Evolutionary conservation across 208 protist species (phyloP), one percentile per base, ranked within the genome.

Genomic region (Acanthamoeba comandoni): DNA sequence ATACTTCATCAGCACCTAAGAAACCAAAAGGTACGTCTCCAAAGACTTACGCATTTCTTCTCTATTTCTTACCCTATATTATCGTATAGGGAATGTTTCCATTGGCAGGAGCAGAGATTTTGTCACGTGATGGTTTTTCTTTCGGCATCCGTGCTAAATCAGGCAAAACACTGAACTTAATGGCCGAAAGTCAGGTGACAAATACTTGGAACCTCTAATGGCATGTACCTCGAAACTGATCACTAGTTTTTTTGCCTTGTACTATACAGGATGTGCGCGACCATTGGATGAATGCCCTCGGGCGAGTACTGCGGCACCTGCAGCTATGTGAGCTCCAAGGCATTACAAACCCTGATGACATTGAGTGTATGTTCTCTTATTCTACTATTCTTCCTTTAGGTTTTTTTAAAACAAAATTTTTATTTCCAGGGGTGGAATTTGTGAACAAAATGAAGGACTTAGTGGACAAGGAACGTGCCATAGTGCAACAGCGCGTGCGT

Each of bases 1-100:
- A 85, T 31, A 4, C n/a, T 85, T 31, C 52, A 85, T 31, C 55
- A 85, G n/a, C 75, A 85, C n/a, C 75, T 51, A 24, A 26, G 75
- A 26, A 57, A 85, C 31, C 75, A 65, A 64, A 85, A 85, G 51
- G 75, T 85, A 48, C 67, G 11, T 13, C 60, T 39, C 60, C 60
- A 13, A 24, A 31, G 26, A 43, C 70, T 79, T 22, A n/a, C 31
- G 22, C 70, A n/a, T 22, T 49, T 49, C 52, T 39, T 39, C 26
- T 49, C 26, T 79, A 35, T 79, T 29, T 52, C 22, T 39, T 69
- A 39, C 24, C 8, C 2, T 22, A 39, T 69, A 9, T 69, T 0
- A 43, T 53, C 8, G n/a, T 7, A 77, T 35, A 80, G 71, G 71
- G 71, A 13, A 35, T 58, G 49, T 80, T 80, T 55, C 71, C 71